Conservation (phyloP, 2,329 filamentous ascomycete species). For the Venturia asperata region DNA sequence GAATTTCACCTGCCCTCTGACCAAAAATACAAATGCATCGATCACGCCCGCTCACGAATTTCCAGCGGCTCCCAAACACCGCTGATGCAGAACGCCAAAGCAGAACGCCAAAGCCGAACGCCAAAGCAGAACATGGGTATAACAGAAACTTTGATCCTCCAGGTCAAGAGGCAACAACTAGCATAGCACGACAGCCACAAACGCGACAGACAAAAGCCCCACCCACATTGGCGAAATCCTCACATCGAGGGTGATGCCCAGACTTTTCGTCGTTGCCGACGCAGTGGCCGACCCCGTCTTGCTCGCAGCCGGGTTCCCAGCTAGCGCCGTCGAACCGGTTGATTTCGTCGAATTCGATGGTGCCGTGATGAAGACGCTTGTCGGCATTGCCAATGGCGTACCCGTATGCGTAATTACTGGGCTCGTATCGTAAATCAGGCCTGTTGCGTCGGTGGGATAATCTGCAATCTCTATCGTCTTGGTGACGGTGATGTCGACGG, state of each 20-base stretch:
- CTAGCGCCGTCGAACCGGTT: background rate
- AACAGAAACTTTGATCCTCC: too few relatives aligned
- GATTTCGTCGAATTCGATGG: conserved; percentile 5
- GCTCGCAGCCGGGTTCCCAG: background rate
- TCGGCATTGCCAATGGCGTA: background rate
- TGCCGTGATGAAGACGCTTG: conserved; percentile 8
- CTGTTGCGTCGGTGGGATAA: background rate
- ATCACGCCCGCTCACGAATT: background rate
- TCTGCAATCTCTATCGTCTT: conserved; percentile 5
- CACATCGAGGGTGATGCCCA: conserved; percentile 2
- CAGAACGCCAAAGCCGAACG: background rate
- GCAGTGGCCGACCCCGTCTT: background rate
- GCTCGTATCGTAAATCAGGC: conserved; percentile 9
- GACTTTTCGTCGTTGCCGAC: background rate
- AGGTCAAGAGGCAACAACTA: background rate
- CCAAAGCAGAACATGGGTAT: conserved; percentile 4
- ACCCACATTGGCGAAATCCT: conserved; percentile 8
- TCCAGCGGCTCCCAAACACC: background rate
- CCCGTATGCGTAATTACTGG: background rate
- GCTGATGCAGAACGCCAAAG: background rate
- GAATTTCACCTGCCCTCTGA: background rate
- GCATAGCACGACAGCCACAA: background rate
- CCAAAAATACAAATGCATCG: background rate
- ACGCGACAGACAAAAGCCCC: background rate
- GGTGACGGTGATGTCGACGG: conserved; percentile 5